Conservation (phyloP, 345 rosid genomes). For the Eucalyptus erythrocorys region DNA sequence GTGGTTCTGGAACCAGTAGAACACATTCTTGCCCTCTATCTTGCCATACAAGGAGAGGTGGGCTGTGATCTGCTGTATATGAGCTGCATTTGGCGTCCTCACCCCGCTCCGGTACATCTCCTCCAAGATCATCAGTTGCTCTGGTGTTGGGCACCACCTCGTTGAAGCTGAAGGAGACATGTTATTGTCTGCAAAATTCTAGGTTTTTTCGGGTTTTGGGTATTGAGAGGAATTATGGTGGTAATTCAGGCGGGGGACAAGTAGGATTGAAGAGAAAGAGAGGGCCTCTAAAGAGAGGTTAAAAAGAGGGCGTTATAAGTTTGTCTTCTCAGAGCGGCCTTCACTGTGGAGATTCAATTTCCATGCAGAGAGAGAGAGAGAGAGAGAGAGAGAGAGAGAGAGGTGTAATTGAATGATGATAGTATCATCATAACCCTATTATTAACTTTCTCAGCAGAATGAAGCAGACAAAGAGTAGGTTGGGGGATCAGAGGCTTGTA, state of each 20-base stretch:
- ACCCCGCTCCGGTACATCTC: conserved; percentile 79
- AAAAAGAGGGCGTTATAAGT: conserved; percentile 15
- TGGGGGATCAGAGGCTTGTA: not conserved
- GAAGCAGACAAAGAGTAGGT: conserved; percentile 4
- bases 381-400: not conserved
- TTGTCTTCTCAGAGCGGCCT: conserved; percentile 25
- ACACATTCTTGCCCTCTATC: conserved; percentile 91
- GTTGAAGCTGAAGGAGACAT: conserved; percentile 70
- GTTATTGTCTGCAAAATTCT: not conserved
- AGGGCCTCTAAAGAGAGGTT: conserved; percentile 1
- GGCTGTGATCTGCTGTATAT: conserved; percentile 77
- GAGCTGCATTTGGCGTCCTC: conserved; percentile 75
- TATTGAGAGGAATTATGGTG: not conserved
- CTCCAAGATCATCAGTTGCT: conserved; percentile 84
- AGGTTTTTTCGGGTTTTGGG: not conserved
- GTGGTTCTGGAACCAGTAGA: conserved; percentile 97
- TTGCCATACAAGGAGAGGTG: conserved; percentile 66
- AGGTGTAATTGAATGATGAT: conserved; percentile 23
- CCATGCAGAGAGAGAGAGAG: not conserved
- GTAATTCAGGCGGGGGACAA: not conserved
- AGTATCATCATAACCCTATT: conserved; percentile 26
- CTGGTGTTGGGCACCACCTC: conserved; percentile 97
- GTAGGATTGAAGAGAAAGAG: not conserved
- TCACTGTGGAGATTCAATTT: conserved; percentile 18
- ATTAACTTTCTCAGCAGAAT: conserved; percentile 5